These are phyloP conservation scores for Cystoisospora suis DNA, from an alignment of 169 alveolate species.

Conservation along the genomic window DNA sequence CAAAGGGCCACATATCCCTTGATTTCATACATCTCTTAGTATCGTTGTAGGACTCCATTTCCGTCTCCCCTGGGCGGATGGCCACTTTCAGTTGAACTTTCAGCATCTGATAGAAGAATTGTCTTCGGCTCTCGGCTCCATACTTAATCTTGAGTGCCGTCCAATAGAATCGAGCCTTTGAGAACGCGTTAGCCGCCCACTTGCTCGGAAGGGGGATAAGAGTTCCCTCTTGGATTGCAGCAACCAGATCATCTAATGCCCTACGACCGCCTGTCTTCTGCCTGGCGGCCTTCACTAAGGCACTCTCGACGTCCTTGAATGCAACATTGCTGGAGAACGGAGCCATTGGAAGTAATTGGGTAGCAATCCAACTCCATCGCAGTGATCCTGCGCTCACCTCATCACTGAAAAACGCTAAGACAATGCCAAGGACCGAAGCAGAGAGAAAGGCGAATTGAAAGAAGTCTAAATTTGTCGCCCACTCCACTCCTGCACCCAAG, in stretches of 20 bases:
- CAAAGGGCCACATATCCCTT: conserved; percentile 75
- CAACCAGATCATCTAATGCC: conserved; percentile 37
- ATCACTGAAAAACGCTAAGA: conserved; percentile 58
- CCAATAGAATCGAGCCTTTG: conserved; percentile 35
- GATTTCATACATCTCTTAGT: conserved; percentile 70
- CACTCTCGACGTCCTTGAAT: conserved; percentile 46
- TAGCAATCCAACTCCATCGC: conserved; percentile 61
- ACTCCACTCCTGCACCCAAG: conserved; percentile 26
- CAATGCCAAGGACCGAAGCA: conserved; percentile 37
- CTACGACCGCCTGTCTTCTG: neutral
- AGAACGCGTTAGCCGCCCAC: neutral
- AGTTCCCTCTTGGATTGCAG: conserved; percentile 48
- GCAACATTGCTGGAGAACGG: neutral
- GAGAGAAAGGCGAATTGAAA: conserved; percentile 51
- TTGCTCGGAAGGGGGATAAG: neutral
- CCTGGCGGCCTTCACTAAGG: conserved; percentile 49
- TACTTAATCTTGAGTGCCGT: conserved; percentile 63
- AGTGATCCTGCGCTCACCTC: conserved; percentile 57
- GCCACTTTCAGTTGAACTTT: conserved; percentile 70
- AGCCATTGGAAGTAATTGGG: conserved; percentile 62
- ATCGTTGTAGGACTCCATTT: conserved; percentile 76
- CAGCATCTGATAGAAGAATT: conserved; percentile 71
- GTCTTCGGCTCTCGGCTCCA: conserved; percentile 72
- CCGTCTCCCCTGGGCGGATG: conserved; percentile 74
- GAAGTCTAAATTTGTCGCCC: conserved; percentile 28